These are phyloP conservation scores for Allantophomopsis lycopodina DNA, from an alignment of 2,329 filamentous ascomycete species.

Conservation along the genomic window DNA sequence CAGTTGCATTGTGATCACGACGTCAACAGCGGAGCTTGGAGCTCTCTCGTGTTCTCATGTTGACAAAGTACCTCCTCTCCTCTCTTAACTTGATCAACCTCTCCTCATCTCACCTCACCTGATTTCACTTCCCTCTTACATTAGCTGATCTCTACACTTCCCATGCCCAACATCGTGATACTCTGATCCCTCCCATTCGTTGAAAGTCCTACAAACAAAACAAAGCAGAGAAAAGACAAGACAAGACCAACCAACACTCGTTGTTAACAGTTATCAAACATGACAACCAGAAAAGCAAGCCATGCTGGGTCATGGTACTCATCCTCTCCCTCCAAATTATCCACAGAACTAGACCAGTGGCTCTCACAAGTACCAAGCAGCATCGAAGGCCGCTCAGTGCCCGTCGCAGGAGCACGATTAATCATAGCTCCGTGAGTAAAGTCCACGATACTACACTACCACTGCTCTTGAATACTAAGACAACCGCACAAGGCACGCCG, in stretches of 20 bases:
- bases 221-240: no score
- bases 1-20: no score
- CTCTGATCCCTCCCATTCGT: background rate
- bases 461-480: background rate
- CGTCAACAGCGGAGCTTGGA: no score
- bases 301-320: slow-evolving; percentile 90
- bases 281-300: slow-evolving; percentile 37
- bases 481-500: slow-evolving; percentile 58
- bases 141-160: no score
- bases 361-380: slow-evolving; percentile 56
- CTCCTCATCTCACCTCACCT: no score
- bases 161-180: no score
- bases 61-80: no score
- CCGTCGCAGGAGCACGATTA: slow-evolving; percentile 59
- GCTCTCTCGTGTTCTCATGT: no score
- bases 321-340: slow-evolving; percentile 42
- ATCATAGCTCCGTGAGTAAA: no score
- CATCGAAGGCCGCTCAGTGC: slow-evolving; percentile 46
- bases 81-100: no score
- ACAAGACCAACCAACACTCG: no score
- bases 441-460: slow-evolving; percentile 2
- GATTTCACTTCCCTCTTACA: no score
- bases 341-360: slow-evolving; percentile 58
- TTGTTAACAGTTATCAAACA: background rate
- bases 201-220: background rate